Conservation (phyloP, 257 asterid species). For the Lithospermum erythrorhizon region DNA sequence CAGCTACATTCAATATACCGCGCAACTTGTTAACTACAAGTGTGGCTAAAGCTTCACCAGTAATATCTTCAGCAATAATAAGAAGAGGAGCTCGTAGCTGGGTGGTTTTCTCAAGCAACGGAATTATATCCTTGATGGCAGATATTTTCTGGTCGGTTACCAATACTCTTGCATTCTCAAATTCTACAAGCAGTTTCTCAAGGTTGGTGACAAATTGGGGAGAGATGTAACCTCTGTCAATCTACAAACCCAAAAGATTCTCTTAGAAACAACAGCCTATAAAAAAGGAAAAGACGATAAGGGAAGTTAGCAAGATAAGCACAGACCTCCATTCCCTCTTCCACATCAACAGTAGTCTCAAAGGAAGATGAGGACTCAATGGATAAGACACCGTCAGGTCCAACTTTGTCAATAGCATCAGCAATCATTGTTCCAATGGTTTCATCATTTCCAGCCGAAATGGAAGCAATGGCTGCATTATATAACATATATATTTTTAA, state of each 20-base stretch:
- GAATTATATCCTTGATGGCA: conserved; percentile 82
- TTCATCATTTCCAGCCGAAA: conserved; percentile 95
- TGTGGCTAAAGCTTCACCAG: conserved; percentile 98
- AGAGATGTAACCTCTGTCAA: conserved; percentile 89
- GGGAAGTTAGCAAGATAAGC: not conserved
- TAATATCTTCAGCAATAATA: conserved; percentile 80
- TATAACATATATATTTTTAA: not conserved
- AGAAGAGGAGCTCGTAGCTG: conserved; percentile 78
- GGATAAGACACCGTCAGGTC: conserved; percentile 96
- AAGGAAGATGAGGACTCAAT: conserved; percentile 95
- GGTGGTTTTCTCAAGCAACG: conserved; percentile 76
- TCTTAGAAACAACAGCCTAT: not conserved
- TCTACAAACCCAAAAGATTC: conserved; percentile 30
- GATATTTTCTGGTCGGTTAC: conserved; percentile 87
- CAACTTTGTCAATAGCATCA: conserved; percentile 95
- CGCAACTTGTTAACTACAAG: conserved; percentile 94
- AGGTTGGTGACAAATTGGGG: conserved; percentile 92
- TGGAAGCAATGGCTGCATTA: conserved; percentile 73
- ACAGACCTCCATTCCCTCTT: conserved; percentile 98
- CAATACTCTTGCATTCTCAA: conserved; percentile 72
- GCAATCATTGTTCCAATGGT: conserved; percentile 79
- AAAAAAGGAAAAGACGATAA: not conserved
- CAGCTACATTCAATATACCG: conserved; percentile 86
- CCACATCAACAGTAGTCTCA: conserved; percentile 92
- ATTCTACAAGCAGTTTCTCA: conserved; percentile 74